Percentiles rank a stretch among this genome's conserved stretches.
Evolutionary conservation across 352 stramenopile species (phyloP).

Genomic region (Phytophthora sp.): DNA sequence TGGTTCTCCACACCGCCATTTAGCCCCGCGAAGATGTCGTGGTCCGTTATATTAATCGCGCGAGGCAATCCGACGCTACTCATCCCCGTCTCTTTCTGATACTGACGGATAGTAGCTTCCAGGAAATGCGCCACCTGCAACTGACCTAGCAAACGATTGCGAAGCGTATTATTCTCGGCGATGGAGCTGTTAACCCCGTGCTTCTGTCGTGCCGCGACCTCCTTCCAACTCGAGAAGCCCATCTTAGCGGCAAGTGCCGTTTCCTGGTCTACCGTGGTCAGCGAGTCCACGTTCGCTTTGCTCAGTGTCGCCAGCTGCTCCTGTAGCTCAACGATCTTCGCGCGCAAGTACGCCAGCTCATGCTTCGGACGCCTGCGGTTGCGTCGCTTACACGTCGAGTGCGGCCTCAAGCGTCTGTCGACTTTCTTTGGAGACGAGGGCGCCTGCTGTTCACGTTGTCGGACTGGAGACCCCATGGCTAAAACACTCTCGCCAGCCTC

Average conservation of each 20-base stretch:
- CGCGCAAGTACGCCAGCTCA: slow-evolving; percentile 40
- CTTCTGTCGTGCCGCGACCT: slow-evolving; percentile 28
- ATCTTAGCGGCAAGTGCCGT: slow-evolving; percentile 1
- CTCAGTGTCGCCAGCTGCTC: slow-evolving; percentile 26
- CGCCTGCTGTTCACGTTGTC: slow-evolving; percentile 1
- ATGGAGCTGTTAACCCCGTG: slow-evolving; percentile 19
- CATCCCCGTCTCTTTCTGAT: slow-evolving; percentile 19
- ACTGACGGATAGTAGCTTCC: slow-evolving; percentile 34
- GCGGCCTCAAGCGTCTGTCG: slow-evolving; percentile 20
- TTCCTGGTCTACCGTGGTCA: neutral
- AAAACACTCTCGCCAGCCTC: neutral
- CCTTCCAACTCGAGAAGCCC: slow-evolving; percentile 27
- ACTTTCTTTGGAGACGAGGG: slow-evolving; percentile 18
- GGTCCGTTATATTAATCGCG: slow-evolving; percentile 4
- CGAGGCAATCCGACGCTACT: neutral
- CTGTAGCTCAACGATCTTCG: slow-evolving; percentile 32
- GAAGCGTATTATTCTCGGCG: slow-evolving; percentile 28
- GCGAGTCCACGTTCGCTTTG: neutral
- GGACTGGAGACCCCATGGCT: neutral
- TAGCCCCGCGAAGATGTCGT: slow-evolving; percentile 30
- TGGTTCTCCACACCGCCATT: slow-evolving; percentile 25
- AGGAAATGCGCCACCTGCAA: slow-evolving; percentile 29
- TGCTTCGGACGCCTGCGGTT: slow-evolving; percentile 42
- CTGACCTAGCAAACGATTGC: slow-evolving; percentile 30
- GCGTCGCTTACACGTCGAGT: slow-evolving; percentile 31